These are phyloP conservation scores for Pleurotus citrinopileatus DNA, from an alignment of 768 basidiomycete genomes.

Conservation along the genomic window DNA sequence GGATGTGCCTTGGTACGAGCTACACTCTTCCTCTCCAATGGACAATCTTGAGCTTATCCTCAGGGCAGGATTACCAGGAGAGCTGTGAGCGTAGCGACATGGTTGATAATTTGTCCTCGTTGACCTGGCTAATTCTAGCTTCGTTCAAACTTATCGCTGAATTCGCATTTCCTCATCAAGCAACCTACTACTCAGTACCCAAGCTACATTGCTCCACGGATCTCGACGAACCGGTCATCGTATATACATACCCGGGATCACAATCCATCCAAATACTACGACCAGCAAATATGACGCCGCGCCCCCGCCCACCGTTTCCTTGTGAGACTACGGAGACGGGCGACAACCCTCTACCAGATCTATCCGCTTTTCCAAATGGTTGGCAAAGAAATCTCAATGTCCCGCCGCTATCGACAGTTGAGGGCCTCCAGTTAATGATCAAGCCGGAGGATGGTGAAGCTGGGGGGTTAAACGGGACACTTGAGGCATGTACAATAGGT, in stretches of 20 bases:
- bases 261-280: constrained; percentile 43
- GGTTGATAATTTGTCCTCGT: too few relatives aligned
- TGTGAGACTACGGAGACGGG: constrained; percentile 21
- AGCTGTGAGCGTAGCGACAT: constrained; percentile 53
- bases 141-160: constrained; percentile 64
- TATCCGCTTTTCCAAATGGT: background rate
- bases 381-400: background rate
- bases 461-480: constrained; percentile 17
- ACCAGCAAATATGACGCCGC: constrained; percentile 41
- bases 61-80: constrained; percentile 66
- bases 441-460: constrained; percentile 9
- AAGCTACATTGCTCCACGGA: constrained; percentile 41
- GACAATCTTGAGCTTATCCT: background rate
- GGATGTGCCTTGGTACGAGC: constrained; percentile 60
- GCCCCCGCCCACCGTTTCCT: constrained; percentile 41
- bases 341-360: constrained; percentile 12
- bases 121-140: constrained; percentile 31
- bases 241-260: constrained; percentile 37
- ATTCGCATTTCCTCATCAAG: constrained; percentile 37
- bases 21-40: background rate
- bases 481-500: constrained; percentile 42
- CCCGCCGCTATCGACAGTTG: background rate
- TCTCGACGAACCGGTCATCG: constrained; percentile 47
- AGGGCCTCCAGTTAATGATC: constrained; percentile 10
- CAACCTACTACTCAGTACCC: constrained; percentile 22